These are phyloP conservation scores for Yamadazyma epiphylla DNA, from an alignment of 1,139 yeast species.

Conservation along the genomic window DNA sequence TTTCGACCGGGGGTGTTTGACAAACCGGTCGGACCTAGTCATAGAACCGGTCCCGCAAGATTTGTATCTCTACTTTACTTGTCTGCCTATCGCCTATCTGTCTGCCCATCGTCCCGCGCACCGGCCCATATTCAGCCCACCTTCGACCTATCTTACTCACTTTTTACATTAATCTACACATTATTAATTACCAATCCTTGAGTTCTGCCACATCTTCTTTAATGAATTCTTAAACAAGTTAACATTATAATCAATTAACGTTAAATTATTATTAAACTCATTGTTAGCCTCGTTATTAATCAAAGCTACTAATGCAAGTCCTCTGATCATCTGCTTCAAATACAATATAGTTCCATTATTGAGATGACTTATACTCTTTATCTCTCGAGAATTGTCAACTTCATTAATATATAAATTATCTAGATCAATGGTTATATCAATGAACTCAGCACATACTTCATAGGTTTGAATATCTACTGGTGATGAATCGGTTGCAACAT, in stretches of 20 bases:
- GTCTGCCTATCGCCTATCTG: too few relatives aligned
- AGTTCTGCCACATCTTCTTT: constrained; percentile 68
- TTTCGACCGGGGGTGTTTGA: too few relatives aligned
- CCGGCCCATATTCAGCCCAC: too few relatives aligned
- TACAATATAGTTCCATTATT: constrained; percentile 82
- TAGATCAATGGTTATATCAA: constrained; percentile 88
- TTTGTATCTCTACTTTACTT: too few relatives aligned
- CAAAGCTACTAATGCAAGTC: constrained; percentile 85
- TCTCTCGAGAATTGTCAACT: constrained; percentile 23
- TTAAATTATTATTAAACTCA: constrained; percentile 51
- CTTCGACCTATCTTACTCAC: too few relatives aligned
- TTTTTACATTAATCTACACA: too few relatives aligned
- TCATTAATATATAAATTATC: constrained; percentile 63
- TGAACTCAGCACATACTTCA: constrained; percentile 95
- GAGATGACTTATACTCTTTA: constrained; percentile 69
- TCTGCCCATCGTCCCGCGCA: too few relatives aligned
- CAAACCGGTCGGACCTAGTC: too few relatives aligned
- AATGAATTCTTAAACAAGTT: constrained; percentile 75
- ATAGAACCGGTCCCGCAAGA: too few relatives aligned
- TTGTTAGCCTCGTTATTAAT: constrained; percentile 54
- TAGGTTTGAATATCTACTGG: constrained; percentile 95
- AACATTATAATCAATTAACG: constrained; percentile 87
- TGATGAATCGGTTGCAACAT: constrained; percentile 92
- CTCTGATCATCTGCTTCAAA: constrained; percentile 87
- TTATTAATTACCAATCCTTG: too few relatives aligned